These are phyloP conservation scores for Gyromitra esculenta DNA, from an alignment of 2,329 filamentous ascomycete species.

Conservation along the genomic window DNA sequence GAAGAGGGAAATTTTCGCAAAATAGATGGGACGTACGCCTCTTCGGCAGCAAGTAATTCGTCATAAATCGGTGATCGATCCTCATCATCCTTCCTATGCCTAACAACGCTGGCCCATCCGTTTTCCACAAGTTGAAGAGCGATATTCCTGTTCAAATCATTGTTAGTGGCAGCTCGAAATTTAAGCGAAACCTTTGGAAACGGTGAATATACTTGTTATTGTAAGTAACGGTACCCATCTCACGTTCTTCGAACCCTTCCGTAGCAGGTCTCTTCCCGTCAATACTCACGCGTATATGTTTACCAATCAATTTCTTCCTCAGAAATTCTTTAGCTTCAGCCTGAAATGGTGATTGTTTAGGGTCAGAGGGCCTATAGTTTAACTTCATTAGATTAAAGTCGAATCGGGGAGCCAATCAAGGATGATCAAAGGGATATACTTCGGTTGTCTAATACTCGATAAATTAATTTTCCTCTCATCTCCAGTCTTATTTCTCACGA, in stretches of 20 bases:
- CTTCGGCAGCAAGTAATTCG: conserved; percentile 81
- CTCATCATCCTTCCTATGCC: conserved; percentile 92
- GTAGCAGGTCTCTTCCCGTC: conserved; percentile 86
- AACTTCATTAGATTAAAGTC: conserved; percentile 9
- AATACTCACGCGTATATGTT: conserved; percentile 87
- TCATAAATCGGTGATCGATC: conserved; percentile 96
- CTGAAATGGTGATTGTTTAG: conserved; percentile 85
- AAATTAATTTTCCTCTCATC: conserved; percentile 89
- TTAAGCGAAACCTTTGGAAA: conserved; percentile 6
- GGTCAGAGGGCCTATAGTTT: conserved; percentile 58
- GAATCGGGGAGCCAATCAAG: not conserved
- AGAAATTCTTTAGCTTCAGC: conserved; percentile 97
- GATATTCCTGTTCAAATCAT: conserved; percentile 68
- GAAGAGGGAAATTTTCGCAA: conserved; percentile 60
- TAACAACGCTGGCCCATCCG: conserved; percentile 91
- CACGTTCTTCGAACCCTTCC: conserved; percentile 91
- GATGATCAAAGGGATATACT: conserved; percentile 38
- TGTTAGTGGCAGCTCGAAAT: conserved; percentile 3
- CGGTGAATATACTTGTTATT: conserved; percentile 70
- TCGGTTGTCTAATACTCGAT: conserved; percentile 88
- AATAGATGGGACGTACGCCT: conserved; percentile 63
- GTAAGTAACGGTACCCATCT: conserved; percentile 86
- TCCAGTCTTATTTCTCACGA: conserved; percentile 84
- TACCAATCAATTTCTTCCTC: conserved; percentile 92
- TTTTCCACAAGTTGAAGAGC: conserved; percentile 86